Conservation (phyloP, 176 grass and related monocot species). For the Musa beccarii region DNA sequence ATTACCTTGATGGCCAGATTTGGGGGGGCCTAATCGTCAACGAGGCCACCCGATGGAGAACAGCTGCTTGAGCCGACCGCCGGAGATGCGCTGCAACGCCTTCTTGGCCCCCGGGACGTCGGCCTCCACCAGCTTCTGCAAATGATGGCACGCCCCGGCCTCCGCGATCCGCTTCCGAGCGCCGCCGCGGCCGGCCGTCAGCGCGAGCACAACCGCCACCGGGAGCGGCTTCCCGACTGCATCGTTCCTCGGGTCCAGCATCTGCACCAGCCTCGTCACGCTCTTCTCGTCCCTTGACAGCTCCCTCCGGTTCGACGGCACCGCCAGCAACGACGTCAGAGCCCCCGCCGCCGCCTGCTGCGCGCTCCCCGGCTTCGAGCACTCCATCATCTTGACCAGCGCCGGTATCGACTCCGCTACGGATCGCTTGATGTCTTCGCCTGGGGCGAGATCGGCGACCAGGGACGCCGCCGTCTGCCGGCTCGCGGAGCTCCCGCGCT, state of each 20-base stretch:
- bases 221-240: conserved; percentile 56
- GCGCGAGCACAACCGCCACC: conserved; percentile 51
- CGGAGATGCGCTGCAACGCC: conserved; percentile 69
- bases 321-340: conserved; percentile 43
- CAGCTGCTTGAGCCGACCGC: conserved; percentile 55
- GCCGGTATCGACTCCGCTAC: conserved; percentile 44
- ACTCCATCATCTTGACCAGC: conserved; percentile 70
- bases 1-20: not conserved
- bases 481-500: conserved; percentile 31
- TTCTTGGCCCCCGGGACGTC: conserved; percentile 68
- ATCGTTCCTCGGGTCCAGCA: conserved; percentile 63
- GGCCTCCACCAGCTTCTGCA: conserved; percentile 61
- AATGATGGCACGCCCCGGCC: conserved; percentile 50
- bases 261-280: conserved; percentile 58
- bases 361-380: conserved; percentile 51
- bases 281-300: conserved; percentile 71
- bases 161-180: conserved; percentile 43
- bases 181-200: conserved; percentile 54
- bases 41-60: conserved; percentile 47
- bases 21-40: conserved; percentile 9
- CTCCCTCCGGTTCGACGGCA: conserved; percentile 52
- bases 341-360: conserved; percentile 54
- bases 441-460: conserved; percentile 43
- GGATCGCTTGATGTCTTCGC: conserved; percentile 56
- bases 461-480: conserved; percentile 54